Evolutionary conservation across 768 basidiomycete species (phyloP), one percentile per base, ranked within the genome.

Genomic region (Mycena polygramma): DNA sequence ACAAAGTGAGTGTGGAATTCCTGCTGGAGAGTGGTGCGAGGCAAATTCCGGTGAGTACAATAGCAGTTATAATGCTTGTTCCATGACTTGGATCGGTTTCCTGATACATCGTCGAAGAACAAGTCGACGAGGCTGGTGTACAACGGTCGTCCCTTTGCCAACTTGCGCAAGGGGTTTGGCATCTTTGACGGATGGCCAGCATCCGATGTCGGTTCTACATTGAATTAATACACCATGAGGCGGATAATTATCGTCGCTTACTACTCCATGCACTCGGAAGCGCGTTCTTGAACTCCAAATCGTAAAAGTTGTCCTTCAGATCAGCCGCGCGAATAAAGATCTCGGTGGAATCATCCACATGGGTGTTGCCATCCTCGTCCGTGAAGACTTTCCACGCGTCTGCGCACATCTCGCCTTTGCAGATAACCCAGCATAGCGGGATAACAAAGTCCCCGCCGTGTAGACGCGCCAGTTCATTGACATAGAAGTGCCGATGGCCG

Each of bases 41-140:
- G 84, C 1, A 85, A 73, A 62, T 80, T 82, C 15, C 76, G 65
- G 48, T 84, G 79, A 2, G 75, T 79, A 15, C 82, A 71, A 58
- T 84, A 85, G 0, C 81, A 77, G 57, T 84, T 85, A 68, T 75
- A 79, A 58, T 87, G 85, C 57, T 84, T 83, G 70, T 85, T 86
- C 79, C 80, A 86, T 45, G 80, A 80, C 68, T 86, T 86, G 7
- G 80, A 83, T 14, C 76, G 68, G 66, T 86, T 85, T 13, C 83
- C 84, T 0, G 83, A 87, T 0, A 84, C 81, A 72, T 87, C 83
- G 62, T 86, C 84, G 4, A 77, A 75, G 65, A 81, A 83, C 0
- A 81, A 53, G 49, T 80, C 77, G 55, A 81, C 74, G 26, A 78
- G 77, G 22, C 75, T 79, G 4, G 75, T 78, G 63, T 81, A 82